Evolutionary conservation across 495 filamentous ascomycete species (phyloP).

Genomic region (Penicillium longicatenatum): DNA sequence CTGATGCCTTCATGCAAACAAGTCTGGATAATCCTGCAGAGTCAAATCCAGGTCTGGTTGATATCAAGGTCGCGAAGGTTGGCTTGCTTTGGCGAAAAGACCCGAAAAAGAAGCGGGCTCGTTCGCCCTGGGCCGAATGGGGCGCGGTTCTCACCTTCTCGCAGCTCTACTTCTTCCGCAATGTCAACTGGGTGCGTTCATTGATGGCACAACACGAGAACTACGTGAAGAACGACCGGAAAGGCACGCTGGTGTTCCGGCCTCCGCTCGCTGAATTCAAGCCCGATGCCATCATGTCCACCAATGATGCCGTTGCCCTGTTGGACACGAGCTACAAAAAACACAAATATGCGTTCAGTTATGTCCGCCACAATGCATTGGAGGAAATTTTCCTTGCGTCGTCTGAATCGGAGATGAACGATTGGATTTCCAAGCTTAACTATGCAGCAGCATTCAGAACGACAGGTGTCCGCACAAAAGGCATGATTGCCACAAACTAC

Average conservation of each 20-base stretch:
- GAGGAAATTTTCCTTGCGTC: constrained; percentile 93
- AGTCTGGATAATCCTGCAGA: constrained; percentile 82
- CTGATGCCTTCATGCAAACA: constrained; percentile 91
- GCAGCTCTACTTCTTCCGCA: constrained; percentile 95
- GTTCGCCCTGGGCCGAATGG: constrained; percentile 99
- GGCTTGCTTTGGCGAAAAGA: constrained; percentile 96
- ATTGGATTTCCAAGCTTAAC: constrained; percentile 96
- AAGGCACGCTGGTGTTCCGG: constrained; percentile 74
- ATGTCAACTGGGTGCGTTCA: constrained; percentile 86
- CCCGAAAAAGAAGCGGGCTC: constrained; percentile 86
- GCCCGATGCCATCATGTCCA: constrained; percentile 88
- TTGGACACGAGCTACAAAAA: constrained; percentile 87
- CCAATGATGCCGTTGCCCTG: constrained; percentile 86
- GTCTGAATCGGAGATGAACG: constrained; percentile 87
- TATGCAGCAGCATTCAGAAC: constrained; percentile 93
- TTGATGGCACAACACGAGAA: constrained; percentile 83
- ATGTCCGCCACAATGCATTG: constrained; percentile 82
- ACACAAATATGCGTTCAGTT: constrained; percentile 93
- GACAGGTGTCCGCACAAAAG: constrained; percentile 87
- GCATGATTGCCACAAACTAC: constrained; percentile 80
- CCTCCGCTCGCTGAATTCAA: constrained; percentile 91
- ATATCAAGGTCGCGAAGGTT: constrained; percentile 97
- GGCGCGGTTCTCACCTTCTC: constrained; percentile 92
- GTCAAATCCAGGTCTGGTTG: constrained; percentile 89
- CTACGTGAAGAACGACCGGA: constrained; percentile 61